A percentile compares a stretch with the other conserved stretches of the same genome.
These are phyloP conservation scores for Cladophialophora exuberans DNA, from an alignment of 2,329 filamentous ascomycete species.

Conservation along the genomic window DNA sequence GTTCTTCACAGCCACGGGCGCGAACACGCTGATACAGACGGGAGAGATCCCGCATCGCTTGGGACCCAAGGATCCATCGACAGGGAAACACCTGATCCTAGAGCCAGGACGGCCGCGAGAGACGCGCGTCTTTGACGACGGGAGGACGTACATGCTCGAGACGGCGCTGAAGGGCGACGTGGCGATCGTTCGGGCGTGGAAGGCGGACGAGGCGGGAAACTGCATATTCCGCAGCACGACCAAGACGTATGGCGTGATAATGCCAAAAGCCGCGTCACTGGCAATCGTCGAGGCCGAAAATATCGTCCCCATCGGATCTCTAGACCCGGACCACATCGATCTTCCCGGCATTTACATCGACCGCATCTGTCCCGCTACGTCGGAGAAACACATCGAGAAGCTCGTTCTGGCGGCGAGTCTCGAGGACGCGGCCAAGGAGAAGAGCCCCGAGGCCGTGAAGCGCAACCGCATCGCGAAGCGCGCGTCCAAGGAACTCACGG, in stretches of 20 bases:
- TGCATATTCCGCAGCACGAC: slow-evolving; percentile 78
- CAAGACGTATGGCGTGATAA: slow-evolving; percentile 73
- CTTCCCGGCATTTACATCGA: slow-evolving; percentile 83
- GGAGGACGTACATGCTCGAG: slow-evolving; percentile 76
- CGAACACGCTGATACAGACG: slow-evolving; percentile 55
- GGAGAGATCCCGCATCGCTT: slow-evolving; percentile 67
- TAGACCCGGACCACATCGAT: slow-evolving; percentile 74
- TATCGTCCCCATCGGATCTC: slow-evolving; percentile 74
- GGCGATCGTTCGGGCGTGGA: slow-evolving; percentile 76
- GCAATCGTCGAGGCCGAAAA: slow-evolving; percentile 86
- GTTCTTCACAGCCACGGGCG: slow-evolving; percentile 79
- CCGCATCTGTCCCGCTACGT: slow-evolving; percentile 74
- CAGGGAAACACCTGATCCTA: slow-evolving; percentile 70
- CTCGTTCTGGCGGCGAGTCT: slow-evolving; percentile 41
- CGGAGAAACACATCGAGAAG: slow-evolving; percentile 74
- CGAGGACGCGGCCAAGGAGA: slow-evolving; percentile 43
- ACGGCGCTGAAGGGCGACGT: slow-evolving; percentile 75
- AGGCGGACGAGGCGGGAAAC: slow-evolving; percentile 76
- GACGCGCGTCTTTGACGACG: slow-evolving; percentile 72
- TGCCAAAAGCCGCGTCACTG: slow-evolving; percentile 78
- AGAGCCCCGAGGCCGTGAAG: slow-evolving; percentile 55
- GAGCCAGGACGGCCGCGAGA: slow-evolving; percentile 70
- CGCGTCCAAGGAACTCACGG: slow-evolving; percentile 78
- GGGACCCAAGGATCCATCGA: slow-evolving; percentile 61
- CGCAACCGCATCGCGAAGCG: slow-evolving; percentile 74